Conservation (phyloP, 176 grass and related monocot genomes). For the Zoysia pacifica region DNA sequence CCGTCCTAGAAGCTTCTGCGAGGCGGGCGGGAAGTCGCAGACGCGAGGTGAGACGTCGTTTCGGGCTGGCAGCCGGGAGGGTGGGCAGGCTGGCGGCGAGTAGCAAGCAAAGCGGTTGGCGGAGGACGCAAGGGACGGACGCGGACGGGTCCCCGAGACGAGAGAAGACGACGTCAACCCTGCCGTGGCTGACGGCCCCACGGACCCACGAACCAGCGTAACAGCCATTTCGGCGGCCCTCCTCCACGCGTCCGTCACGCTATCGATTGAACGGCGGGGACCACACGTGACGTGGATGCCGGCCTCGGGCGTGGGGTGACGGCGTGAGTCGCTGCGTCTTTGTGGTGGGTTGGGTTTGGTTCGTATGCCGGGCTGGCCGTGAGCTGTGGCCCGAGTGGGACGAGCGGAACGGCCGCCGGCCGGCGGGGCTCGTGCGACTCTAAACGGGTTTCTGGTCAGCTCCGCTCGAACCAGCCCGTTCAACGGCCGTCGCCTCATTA, state of each 20-base stretch:
- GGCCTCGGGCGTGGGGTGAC: background rate
- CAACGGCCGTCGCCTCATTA: too few species aligned
- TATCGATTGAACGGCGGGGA: background rate
- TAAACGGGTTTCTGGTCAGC: background rate
- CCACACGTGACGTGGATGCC: background rate
- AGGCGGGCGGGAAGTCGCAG: background rate
- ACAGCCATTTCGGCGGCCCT: background rate
- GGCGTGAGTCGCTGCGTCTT: constrained; percentile 4
- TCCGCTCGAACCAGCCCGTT: too few species aligned
- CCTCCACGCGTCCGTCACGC: constrained; percentile 6
- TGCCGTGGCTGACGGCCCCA: background rate
- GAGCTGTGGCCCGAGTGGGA: constrained; percentile 31
- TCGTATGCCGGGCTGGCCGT: constrained; percentile 2
- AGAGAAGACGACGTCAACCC: constrained; percentile 38
- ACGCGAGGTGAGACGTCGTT: constrained; percentile 32
- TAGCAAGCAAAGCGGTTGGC: constrained; percentile 48
- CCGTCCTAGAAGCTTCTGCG: constrained; percentile 23
- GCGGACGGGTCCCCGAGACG: background rate
- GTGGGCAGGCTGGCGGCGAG: constrained; percentile 24
- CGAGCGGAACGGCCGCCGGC: background rate
- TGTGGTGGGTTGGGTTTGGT: too few species aligned
- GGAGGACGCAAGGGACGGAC: constrained; percentile 34
- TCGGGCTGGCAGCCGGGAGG: background rate
- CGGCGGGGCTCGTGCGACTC: background rate
- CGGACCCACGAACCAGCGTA: background rate